Base-by-base conservation (phyloP, 768 basidiomycete genomes). In the Boletus fagicola region DNA sequence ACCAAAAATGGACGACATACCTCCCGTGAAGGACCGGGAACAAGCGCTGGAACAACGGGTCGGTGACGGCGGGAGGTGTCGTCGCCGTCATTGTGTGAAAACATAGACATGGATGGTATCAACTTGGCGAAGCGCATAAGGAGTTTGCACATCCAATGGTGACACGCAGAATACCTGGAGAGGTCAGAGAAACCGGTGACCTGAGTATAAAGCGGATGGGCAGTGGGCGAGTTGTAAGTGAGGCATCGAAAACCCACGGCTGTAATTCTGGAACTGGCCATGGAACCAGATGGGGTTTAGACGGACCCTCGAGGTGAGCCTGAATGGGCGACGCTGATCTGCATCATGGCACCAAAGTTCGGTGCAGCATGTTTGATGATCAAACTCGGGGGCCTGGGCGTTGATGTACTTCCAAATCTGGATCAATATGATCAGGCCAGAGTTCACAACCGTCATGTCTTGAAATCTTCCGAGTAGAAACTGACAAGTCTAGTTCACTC, bases 121-220 rank as follows among this genome's bases (percentile, higher is more conserved):
- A 49, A 15, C 54, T 53, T 52, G 61, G 52, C 20, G 52, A 66
- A 20, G 46, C 51, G 61, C 7, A 22, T 43, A 36, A 38, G 11
- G 38, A 65, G 45, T 24, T 57, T 52, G 52, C 61, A 54, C 64
- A 63, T 66, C 18, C 64, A 35, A 46, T 24, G 49, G 47, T 47
- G 44, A 51, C 50, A 56, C 59, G 44, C 49, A 63, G 49, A 39
- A 54, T 16, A 42, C 42, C 49, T 51, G 26, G 49, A 49, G 39
- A 50, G 20, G 35, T 36, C 35, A 30, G 38, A 36, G 44, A 35
- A 22, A n/a, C 47, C 24, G 52, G 56, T 8, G 53, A 38, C 18
- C 15, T 26, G 44, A 56, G 54, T 49, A 58, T 49, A 62, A 56
- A 35, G 56, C 35, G 51, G 54, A 7, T 52, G 57, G 52, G 57